Base-by-base conservation (phyloP, 805 yeast genomes). In the Dipodascus albidus region DNA sequence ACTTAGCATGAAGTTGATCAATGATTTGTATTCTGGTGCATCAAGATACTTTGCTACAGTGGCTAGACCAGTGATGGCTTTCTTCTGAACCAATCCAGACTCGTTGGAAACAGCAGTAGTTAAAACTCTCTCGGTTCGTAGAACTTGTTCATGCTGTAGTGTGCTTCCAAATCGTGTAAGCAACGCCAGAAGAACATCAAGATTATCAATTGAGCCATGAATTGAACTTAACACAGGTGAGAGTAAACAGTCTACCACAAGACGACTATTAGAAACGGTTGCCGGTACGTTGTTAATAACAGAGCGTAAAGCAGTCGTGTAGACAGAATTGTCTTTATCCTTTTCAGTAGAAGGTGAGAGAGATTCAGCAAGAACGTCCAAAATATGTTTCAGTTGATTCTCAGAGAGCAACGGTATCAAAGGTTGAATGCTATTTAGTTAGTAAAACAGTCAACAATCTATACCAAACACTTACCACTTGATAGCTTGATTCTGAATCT, bases 401-500 rank as follows among this genome's bases (percentile, higher is more conserved):
- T 55, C 41, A 22, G 52, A 54, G 11, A 75, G 60, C 17, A 76
- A 69, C 3, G 56, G 47, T 1, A 63, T 58, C 6, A 67, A 64
- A 2, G 61, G 59, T 47, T 20, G 31, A 47, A 47, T 15, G n/a
- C 49, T 47, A 23, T 21, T 31, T 44, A 42, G 21, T 22, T 27
- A 3, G n/a, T 6, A 49, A n/a, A 20, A 11, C 11, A 6, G 31
- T n/a, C 20, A 52, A 21, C 41, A 19, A 3, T 3, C 22, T n/a
- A 22, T 14, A n/a, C 6, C 17, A 42, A 20, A 9, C 23, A 53
- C 62, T 4, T 55, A 59, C 62, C 61, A 76, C 57, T 79, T 79
- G 49, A 85, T 77, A 0, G 93, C 84, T 64, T 83, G 86, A 59
- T 78, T 81, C 62, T 85, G 86, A 1, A 87, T 90, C 58, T 85